phyloP scores from a whole-genome alignment of 208 protist genomes.

The Leishmania tarentolae region DNA sequence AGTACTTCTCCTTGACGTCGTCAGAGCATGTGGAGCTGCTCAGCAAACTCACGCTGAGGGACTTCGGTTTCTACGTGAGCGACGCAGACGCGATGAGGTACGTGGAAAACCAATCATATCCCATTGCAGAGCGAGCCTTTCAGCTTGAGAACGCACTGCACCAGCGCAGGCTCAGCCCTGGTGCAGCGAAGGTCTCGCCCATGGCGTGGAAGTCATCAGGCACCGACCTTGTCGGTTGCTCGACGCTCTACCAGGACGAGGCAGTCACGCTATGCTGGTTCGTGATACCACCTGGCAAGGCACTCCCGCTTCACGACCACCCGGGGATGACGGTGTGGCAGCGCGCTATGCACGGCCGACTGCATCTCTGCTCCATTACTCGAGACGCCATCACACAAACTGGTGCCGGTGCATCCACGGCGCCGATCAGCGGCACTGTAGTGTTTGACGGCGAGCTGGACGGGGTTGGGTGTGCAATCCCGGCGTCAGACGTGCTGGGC shows the following conservation, averaged over 20 bases:
- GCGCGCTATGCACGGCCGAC: conserved; percentile 56
- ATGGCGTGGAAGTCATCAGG: conserved; percentile 31
- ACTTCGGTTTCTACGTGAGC: conserved; percentile 57
- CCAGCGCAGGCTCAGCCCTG: conserved; percentile 19
- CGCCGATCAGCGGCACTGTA: conserved; percentile 10
- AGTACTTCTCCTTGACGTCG: conserved; percentile 21
- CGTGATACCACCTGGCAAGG: conserved; percentile 54
- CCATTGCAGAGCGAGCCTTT: conserved; percentile 38
- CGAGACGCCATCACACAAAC: not conserved
- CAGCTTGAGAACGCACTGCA: conserved; percentile 44
- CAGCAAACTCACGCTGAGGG: conserved; percentile 29
- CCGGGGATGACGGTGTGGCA: conserved; percentile 73
- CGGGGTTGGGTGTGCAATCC: conserved; percentile 8
- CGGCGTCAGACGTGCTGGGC: conserved; percentile 4
- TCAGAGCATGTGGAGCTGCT: conserved; percentile 33
- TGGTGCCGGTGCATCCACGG: not conserved
- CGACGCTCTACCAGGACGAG: conserved; percentile 58
- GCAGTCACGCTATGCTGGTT: conserved; percentile 72
- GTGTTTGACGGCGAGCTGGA: conserved; percentile 24
- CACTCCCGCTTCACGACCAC: conserved; percentile 77
- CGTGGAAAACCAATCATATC: conserved; percentile 29
- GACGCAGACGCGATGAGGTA: conserved; percentile 32
- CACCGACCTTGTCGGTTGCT: conserved; percentile 46
- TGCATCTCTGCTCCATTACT: conserved; percentile 56
- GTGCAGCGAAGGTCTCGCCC: conserved; percentile 7